A percentile compares a stretch with the other conserved stretches of the same genome.
These are phyloP conservation scores for Suillus cothurnatus DNA, from an alignment of 768 basidiomycete species.

Conservation along the genomic window DNA sequence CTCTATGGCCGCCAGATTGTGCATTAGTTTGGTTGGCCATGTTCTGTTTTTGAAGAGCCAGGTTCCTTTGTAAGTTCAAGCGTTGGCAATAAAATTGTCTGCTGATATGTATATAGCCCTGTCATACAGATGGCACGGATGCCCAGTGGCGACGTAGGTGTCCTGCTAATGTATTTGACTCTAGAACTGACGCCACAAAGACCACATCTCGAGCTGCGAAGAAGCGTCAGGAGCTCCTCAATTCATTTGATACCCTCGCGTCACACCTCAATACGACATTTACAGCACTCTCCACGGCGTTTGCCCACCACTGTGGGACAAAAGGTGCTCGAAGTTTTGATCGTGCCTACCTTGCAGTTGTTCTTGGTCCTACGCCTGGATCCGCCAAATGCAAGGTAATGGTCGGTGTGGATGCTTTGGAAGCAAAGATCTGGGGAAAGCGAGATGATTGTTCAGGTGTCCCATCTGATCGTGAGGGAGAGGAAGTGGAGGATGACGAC, in stretches of 20 bases:
- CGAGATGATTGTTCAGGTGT: constrained; percentile 12
- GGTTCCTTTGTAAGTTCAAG: constrained; percentile 66
- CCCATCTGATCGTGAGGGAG: constrained; percentile 17
- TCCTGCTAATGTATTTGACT: background rate
- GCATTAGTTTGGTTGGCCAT: constrained; percentile 64
- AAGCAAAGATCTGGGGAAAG: constrained; percentile 42
- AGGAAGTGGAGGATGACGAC: constrained; percentile 25
- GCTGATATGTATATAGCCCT: constrained; percentile 44
- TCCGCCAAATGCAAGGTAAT: constrained; percentile 64
- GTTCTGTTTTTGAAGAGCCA: constrained; percentile 79
- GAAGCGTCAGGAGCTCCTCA: constrained; percentile 61
- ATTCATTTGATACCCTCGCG: constrained; percentile 67
- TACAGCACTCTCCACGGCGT: constrained; percentile 66
- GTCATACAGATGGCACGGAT: constrained; percentile 64
- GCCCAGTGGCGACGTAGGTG: constrained; percentile 46
- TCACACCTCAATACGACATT: constrained; percentile 80
- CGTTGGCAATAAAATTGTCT: background rate
- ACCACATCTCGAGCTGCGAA: constrained; percentile 53
- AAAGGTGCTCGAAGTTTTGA: constrained; percentile 4
- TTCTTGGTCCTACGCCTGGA: constrained; percentile 66
- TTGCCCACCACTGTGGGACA: constrained; percentile 40
- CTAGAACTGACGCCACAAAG: constrained; percentile 25
- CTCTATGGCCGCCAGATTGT: constrained; percentile 63
- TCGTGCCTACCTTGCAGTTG: constrained; percentile 58
- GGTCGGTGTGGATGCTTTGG: constrained; percentile 65